These are phyloP conservation scores for Hyparrhenia diplandra DNA, from an alignment of 176 grass and related monocot species.

Conservation along the genomic window DNA sequence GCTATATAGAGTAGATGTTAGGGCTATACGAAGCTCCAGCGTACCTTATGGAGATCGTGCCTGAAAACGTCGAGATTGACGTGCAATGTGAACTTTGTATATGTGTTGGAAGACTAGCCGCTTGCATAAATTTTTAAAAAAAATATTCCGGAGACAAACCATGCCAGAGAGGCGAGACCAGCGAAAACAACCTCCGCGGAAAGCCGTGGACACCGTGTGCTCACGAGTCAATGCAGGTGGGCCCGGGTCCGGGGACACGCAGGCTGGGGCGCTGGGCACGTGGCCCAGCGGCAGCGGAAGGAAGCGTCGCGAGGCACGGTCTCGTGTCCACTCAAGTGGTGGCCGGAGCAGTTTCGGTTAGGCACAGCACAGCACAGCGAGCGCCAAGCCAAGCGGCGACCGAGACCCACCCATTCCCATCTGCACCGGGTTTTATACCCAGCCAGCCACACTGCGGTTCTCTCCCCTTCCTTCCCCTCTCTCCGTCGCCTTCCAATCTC, in stretches of 20 bases:
- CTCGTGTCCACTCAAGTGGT: slow-evolving; percentile 25
- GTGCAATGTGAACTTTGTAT: no score
- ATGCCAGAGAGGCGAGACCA: no score
- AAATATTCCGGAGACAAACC: no score
- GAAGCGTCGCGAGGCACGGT: slow-evolving; percentile 15
- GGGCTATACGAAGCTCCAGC: no score
- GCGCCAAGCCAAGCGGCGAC: background rate
- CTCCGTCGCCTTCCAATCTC: background rate
- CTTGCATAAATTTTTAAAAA: no score
- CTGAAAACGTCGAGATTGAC: no score
- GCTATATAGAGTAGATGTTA: no score
- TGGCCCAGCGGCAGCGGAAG: slow-evolving; percentile 8
- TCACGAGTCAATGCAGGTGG: background rate
- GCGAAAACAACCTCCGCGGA: no score
- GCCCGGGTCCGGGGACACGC: background rate
- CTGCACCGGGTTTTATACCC: slow-evolving; percentile 32
- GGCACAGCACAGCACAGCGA: no score
- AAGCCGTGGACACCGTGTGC: no score
- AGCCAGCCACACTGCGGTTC: background rate
- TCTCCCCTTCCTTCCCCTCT: background rate
- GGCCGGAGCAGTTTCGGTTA: slow-evolving; percentile 2
- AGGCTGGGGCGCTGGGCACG: background rate
- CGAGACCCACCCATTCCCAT: background rate
- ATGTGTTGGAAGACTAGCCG: no score
- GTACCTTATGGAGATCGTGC: no score